Base-by-base conservation (phyloP, 192 early-diverging fungal genomes). In the Coemansia guatemalensis region DNA sequence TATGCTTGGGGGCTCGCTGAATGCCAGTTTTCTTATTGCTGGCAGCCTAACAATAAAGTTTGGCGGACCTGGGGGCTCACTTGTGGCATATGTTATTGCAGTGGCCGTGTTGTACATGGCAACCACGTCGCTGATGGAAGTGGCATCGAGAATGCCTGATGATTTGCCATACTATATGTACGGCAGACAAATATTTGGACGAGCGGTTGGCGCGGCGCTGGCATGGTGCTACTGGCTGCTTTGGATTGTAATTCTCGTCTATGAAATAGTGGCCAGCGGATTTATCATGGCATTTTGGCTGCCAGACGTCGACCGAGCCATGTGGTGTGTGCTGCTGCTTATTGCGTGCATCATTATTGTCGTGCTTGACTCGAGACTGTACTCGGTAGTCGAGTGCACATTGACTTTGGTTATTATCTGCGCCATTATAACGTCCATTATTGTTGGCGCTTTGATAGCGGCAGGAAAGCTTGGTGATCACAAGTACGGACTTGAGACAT, bases 81-180 rank as follows among this genome's bases (percentile, higher is more conserved):
- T 71, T 8, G 56, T 71, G 2, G 56, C 69, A 0, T 65, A 60
- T 32, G 49, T 55, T 3, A 21, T 71, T 17, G 17, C 62, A 3
- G 17, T 65, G 0, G 17, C 48, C 0, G 53, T 59, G 21, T 12
- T 71, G 41, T 71, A 71, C 17, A n/a, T 27, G n/a, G 69, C 60
- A 1, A 71, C 65, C 23, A 71, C 62, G 5, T 64, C 69, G 32
- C 52, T 71, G 18, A 65, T 65, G 69, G 69, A 71, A 24, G 41
- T 71, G 33, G 61, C 35, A 2, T 63, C 61, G 26, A 12, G 54
- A 23, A 59, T 70, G 56, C 68, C 68, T 2, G 47, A 47, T 3
- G 35, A 47, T 25, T 24, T 70, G 9, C 68, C 68, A 11, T 58
- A 58, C 27, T 70, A 70, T 26, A 53, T 71, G 69, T 61, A 39